These are phyloP conservation scores for Leucogyrophana mollusca DNA, from an alignment of 768 basidiomycete genomes.

Conservation along the genomic window DNA sequence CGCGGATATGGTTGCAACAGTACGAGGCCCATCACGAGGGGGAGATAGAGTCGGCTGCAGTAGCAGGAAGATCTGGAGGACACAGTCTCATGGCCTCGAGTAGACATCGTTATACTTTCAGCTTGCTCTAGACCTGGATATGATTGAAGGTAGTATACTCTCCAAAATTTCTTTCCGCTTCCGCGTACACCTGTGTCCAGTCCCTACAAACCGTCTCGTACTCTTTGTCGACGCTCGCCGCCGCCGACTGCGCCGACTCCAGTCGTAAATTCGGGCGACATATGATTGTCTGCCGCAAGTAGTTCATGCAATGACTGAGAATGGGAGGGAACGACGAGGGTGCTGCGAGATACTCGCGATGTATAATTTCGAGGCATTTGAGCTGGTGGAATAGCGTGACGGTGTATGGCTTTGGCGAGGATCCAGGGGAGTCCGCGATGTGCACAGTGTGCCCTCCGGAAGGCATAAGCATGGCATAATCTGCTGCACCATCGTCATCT, in stretches of 20 bases:
- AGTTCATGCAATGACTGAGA: conserved; percentile 33
- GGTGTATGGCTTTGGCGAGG: conserved; percentile 25
- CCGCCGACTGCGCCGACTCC: conserved; percentile 18
- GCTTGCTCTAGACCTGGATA: no score
- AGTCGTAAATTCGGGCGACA: conserved; percentile 27
- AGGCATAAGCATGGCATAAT: conserved; percentile 30
- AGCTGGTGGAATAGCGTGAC: conserved; percentile 40
- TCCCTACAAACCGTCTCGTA: conserved; percentile 24
- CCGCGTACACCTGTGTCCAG: conserved; percentile 25
- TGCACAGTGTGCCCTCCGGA: conserved; percentile 28
- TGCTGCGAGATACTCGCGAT: conserved; percentile 15
- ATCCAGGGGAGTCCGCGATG: conserved; percentile 13
- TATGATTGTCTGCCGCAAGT: conserved; percentile 30
- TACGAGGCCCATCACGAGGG: no score
- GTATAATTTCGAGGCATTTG: conserved; percentile 37
- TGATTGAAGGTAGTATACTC: no score
- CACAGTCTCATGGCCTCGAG: no score
- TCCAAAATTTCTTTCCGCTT: conserved; percentile 21
- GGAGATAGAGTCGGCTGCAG: no score
- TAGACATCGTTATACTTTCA: no score
- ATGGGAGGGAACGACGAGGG: conserved; percentile 1
- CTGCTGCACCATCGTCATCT: conserved; percentile 14
- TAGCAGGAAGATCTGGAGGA: no score
- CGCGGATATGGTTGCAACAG: no score
- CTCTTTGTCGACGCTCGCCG: conserved; percentile 10